Base-by-base conservation (phyloP, 495 filamentous ascomycete genomes). In the Collariella sp. region DNA sequence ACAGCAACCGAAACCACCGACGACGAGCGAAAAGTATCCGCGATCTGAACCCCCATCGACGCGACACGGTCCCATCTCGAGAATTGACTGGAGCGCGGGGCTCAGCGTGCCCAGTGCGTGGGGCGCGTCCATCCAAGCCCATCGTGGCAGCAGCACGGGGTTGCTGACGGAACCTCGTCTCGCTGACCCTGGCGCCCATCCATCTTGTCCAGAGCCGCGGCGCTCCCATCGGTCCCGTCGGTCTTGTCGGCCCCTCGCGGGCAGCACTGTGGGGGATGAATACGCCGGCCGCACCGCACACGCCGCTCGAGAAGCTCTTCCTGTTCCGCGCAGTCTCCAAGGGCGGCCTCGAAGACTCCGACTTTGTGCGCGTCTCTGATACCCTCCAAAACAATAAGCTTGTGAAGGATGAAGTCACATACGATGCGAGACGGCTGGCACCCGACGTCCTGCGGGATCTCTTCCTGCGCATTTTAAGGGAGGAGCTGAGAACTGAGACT, bases 271-370 rank as follows among this genome's bases (percentile, higher is more conserved):
- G 72, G 71, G 77, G 76, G 69, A 79, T 79, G 76, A 79, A 72
- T 72, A 67, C 71, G 62, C 59, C 69, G 57, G 29, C 81, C 67
- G 77, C 78, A 38, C 29, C 41, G 19, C 35, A 90, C 70, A 91
- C 89, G 56, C 84, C 85, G 49, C 85, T 96, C 73, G 91, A 96
- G 77, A 83, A 81, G 33, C 78, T 96, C 18, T 79, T 96, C 52
- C 81, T 98, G 57, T 93, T 96, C 71, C 89, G 94, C 69, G 84
- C 85, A 10, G 80, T 98, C 43, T 79, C 80, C 44, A 68, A 78
- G 36, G 77, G 83, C 66, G 86, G 87, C 62, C 71, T 79, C 52
- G 76, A 83, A 42, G 74, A 79, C 16, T 60, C 79, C 41, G 81
- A 78, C 50, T 96, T 96, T 67, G 70, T 67, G 42, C 74, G 73